Base-by-base conservation (phyloP, 495 filamentous ascomycete species). In the Halenospora varia region DNA sequence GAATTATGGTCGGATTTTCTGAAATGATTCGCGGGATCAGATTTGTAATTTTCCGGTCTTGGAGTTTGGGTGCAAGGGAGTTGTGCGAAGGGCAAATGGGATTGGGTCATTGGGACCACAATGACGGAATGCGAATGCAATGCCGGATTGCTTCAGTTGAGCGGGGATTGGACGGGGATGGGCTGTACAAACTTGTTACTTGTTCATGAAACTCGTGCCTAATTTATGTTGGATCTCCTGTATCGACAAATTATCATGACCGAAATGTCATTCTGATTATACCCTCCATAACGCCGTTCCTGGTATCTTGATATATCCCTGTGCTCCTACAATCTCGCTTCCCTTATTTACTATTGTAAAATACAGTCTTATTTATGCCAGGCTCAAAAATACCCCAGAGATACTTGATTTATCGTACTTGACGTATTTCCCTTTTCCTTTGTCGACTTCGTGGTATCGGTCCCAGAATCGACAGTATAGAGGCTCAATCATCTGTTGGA, bases 381-480 rank as follows among this genome's bases (percentile, higher is more conserved):
- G 25, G 15, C 53, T 50, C 54, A 75, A 57, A 63, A 85, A 81
- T 26, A 85, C 74, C 25, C 74, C 75, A 17, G 81, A 75, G 49
- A 86, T 79, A 1, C 70, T 71, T 17, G 78, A 79, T 74, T 96
- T 96, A 73, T 97, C 92, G 68, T 94, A 97, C 77, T 93, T 96
- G 72, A 93, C 90, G 73, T 97, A 96, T 73, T 97, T 97, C 57
- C 91, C 91, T 69, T 89, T 89, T 26, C 94, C 92, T 73, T 94
- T 96, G 73, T 97, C 96, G 62, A 96, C 80, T 75, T 97, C 94
- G 69, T 97, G 93, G 73, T 99, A 99, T 18, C 92, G 85, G 73
- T 97, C 95, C 79, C 90, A 96, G 73, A 97, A 99, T 11, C 95
- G 82, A 50, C 84, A 84, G 76, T 99, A 99, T 17, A 99, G 79